Evolutionary conservation across 179 eudicot genomes (phyloP), one percentile per base, ranked within the genome.

Genomic region (Sideroxylon spinosum): DNA sequence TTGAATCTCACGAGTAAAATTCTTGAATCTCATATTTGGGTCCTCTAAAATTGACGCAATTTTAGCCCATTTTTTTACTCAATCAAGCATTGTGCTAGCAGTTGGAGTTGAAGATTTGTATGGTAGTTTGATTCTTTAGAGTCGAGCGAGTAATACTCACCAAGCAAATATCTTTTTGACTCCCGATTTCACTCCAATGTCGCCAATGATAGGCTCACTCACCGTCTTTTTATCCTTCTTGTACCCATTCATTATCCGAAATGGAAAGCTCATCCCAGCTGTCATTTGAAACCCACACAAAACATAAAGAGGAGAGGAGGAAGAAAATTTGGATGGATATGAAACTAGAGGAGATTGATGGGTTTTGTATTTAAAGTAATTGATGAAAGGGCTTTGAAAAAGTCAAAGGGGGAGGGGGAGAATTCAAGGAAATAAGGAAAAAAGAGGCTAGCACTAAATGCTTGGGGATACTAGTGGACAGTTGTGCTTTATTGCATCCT

Each of bases 1-100:
- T 61, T 77, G 77, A 65, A 86, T 23, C 86, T 92, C 23, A 74
- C 84, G 90, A 19, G 80, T 86, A 56, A 88, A 81, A 69, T 84
- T 86, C 82, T 61, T 77, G 77, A 65, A 86, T 23, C 86, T 92
- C 23, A 74, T 88, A 2, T 60, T 80, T 48, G 88, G 81, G n/a
- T 65, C 66, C 1, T 37, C 44, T 37, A 84, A 89, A 2, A 14
- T 60, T 19, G 78, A 73, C 50, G 68, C 68, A 2, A 50, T 44
- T n/a, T 13, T 63, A n/a, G 78, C 89, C 0, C 32, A n/a, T n/a
- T 88, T 1, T 75, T 55, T 0, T 79, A 64, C 53, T 44, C 73
- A 0, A 2, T 86, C n/a, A 73, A 65, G 7, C 37, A 78, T 48
- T 80, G 85, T 0, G 76, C 85, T 12, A 91, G 89, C 7, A 32